A percentile compares a stretch with the other conserved stretches of the same genome.
Conservation (phyloP, 495 filamentous ascomycete species). For the Wilcoxina mikolae region DNA sequence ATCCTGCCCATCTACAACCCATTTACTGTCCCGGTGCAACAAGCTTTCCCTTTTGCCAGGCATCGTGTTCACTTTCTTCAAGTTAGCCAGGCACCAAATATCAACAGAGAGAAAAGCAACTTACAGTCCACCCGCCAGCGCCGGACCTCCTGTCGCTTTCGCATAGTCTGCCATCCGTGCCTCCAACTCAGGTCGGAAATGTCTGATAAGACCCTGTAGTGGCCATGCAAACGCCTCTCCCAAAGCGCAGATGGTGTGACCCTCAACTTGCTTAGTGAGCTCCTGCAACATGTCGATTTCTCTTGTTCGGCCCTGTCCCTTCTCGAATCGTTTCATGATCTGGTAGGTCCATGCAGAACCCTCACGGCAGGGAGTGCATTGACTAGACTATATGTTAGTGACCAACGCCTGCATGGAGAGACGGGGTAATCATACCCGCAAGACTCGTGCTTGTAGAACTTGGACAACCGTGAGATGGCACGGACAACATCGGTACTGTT, state of each 20-base stretch:
- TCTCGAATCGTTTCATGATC: slow-evolving; percentile 93
- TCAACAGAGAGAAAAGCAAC: background rate
- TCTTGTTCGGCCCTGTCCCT: slow-evolving; percentile 66
- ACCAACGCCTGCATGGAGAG: too few species aligned
- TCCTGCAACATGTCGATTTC: slow-evolving; percentile 99
- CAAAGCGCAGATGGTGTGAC: slow-evolving; percentile 94
- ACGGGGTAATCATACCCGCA: slow-evolving; percentile 44
- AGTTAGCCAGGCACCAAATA: too few species aligned
- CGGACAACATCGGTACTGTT: slow-evolving; percentile 91
- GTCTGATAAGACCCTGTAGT: slow-evolving; percentile 90
- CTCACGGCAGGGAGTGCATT: slow-evolving; percentile 91
- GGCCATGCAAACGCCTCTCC: slow-evolving; percentile 98
- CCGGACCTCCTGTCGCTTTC: slow-evolving; percentile 48
- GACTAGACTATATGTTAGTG: background rate
- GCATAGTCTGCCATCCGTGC: slow-evolving; percentile 66
- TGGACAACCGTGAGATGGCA: slow-evolving; percentile 76
- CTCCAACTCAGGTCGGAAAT: slow-evolving; percentile 93
- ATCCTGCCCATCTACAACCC: background rate
- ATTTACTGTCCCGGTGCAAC: slow-evolving; percentile 73
- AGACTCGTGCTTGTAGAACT: slow-evolving; percentile 96
- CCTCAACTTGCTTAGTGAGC: slow-evolving; percentile 97
- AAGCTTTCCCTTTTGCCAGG: slow-evolving; percentile 61
- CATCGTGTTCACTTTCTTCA: slow-evolving; percentile 60
- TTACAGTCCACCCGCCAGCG: slow-evolving; percentile 68
- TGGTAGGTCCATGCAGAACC: slow-evolving; percentile 96